phyloP scores from a whole-genome alignment of 2,329 filamentous ascomycete genomes.

The Cyphellophora europaea region DNA sequence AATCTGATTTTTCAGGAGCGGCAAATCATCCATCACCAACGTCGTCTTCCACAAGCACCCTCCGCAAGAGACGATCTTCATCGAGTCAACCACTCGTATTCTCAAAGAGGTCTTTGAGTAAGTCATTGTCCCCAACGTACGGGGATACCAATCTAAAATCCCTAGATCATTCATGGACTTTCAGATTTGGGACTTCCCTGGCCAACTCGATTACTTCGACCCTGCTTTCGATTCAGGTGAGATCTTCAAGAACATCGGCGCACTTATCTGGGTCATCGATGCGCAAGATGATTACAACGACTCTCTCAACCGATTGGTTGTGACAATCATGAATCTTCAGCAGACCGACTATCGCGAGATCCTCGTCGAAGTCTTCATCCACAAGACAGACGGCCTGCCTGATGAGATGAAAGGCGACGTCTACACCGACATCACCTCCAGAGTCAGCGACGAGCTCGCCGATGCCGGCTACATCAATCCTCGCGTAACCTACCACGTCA shows the following conservation, averaged over 20 bases:
- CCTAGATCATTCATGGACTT: constrained; percentile 96
- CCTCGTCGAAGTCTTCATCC: constrained; percentile 97
- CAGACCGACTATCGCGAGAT: constrained; percentile 74
- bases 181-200: constrained; percentile 95
- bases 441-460: constrained; percentile 42
- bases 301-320: constrained; percentile 75
- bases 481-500: constrained; percentile 89
- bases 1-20: constrained; percentile 62
- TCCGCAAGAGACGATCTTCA: constrained; percentile 87
- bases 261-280: constrained; percentile 96
- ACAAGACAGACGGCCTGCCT: constrained; percentile 95
- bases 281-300: constrained; percentile 97
- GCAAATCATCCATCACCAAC: constrained; percentile 96
- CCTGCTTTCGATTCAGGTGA: constrained; percentile 73
- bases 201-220: constrained; percentile 87
- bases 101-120: constrained; percentile 94
- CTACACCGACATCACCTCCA: constrained; percentile 90
- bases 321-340: constrained; percentile 81
- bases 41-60: constrained; percentile 99
- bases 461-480: constrained; percentile 23
- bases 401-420: constrained; percentile 96
- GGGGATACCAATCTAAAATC: constrained; percentile 4
- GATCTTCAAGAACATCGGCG: constrained; percentile 89
- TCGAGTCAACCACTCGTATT: constrained; percentile 89
- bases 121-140: constrained; percentile 28